Percentiles rank a stretch among this genome's conserved stretches.
Evolutionary conservation across 352 stramenopile species (phyloP).

Genomic region (Phytopythium helicoides): DNA sequence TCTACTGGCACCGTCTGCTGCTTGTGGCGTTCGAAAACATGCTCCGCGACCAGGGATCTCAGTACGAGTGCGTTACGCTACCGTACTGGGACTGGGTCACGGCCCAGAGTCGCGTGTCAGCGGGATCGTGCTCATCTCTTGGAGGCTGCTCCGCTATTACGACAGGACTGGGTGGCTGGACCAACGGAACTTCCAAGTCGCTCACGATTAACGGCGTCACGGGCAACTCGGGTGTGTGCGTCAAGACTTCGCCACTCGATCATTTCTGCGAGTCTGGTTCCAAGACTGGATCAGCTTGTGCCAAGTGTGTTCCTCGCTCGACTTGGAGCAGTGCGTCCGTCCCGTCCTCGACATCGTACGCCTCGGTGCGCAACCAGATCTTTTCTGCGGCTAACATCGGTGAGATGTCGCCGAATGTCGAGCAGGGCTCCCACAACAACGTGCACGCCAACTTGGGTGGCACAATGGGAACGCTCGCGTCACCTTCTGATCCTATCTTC

Average conservation of each 20-base stretch:
- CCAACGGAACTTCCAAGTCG: slow-evolving; percentile 9
- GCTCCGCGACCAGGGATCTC: slow-evolving; percentile 46
- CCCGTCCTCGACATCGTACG: slow-evolving; percentile 33
- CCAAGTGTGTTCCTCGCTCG: slow-evolving; percentile 46
- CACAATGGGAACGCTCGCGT: slow-evolving; percentile 46
- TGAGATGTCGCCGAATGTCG: slow-evolving; percentile 41
- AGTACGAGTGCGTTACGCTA: slow-evolving; percentile 70
- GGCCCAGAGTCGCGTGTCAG: slow-evolving; percentile 32
- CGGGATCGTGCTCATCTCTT: slow-evolving; percentile 40
- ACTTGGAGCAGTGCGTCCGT: slow-evolving; percentile 30
- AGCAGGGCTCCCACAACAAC: slow-evolving; percentile 57
- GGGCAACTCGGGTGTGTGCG: slow-evolving; percentile 35
- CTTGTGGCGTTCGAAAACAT: slow-evolving; percentile 81
- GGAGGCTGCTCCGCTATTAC: slow-evolving; percentile 42
- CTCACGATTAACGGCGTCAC: slow-evolving; percentile 46
- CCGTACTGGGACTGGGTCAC: slow-evolving; percentile 81
- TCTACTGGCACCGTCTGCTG: slow-evolving; percentile 78
- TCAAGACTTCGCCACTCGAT: slow-evolving; percentile 28
- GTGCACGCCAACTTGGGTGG: slow-evolving; percentile 48
- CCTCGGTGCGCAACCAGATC: slow-evolving; percentile 44
- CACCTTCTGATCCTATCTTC: slow-evolving; percentile 66
- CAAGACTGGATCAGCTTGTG: slow-evolving; percentile 19
- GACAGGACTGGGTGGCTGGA: slow-evolving; percentile 34
- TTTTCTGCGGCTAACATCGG: slow-evolving; percentile 52
- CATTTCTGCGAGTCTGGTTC: slow-evolving; percentile 51